phyloP scores from a whole-genome alignment of 1,139 yeast genomes.

The Yamadazyma pseudoaaseri region DNA sequence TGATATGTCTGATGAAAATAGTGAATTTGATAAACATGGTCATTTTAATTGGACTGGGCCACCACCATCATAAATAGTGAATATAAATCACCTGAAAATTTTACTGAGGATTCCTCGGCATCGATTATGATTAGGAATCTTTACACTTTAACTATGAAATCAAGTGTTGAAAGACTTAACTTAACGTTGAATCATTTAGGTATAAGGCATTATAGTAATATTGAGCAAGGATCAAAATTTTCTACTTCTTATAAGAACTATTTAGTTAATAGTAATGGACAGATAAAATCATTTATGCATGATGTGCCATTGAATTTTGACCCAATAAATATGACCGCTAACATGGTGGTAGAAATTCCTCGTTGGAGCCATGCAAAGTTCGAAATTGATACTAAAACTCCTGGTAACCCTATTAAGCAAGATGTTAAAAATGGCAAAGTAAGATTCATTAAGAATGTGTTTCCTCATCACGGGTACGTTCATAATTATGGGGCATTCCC shows the following conservation, averaged over 20 bases:
- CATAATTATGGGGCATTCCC: constrained; percentile 95
- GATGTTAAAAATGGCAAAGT: constrained; percentile 83
- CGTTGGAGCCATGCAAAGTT: constrained; percentile 90
- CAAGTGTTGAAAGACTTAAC: constrained; percentile 5
- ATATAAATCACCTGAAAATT: too few species aligned
- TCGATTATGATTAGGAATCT: too few species aligned
- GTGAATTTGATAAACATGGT: constrained; percentile 62
- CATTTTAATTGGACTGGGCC: constrained; percentile 51
- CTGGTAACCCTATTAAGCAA: constrained; percentile 81
- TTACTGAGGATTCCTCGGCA: neutral
- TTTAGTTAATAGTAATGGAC: constrained; percentile 55
- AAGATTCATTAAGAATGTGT: constrained; percentile 81
- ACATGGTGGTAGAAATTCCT: constrained; percentile 88
- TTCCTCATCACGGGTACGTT: constrained; percentile 88
- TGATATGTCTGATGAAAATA: constrained; percentile 63
- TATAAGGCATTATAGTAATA: constrained; percentile 4
- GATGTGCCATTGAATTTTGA: constrained; percentile 73
- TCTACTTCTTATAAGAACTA: constrained; percentile 34
- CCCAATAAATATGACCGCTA: constrained; percentile 62
- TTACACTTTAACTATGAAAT: too few species aligned
- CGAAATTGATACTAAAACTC: constrained; percentile 67
- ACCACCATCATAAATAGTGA: constrained; percentile 54
- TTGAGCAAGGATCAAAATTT: constrained; percentile 34
- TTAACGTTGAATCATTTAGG: constrained; percentile 11
- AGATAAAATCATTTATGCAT: constrained; percentile 74